Conservation (phyloP, 768 basidiomycete species). For the Suillus occidentalis region DNA sequence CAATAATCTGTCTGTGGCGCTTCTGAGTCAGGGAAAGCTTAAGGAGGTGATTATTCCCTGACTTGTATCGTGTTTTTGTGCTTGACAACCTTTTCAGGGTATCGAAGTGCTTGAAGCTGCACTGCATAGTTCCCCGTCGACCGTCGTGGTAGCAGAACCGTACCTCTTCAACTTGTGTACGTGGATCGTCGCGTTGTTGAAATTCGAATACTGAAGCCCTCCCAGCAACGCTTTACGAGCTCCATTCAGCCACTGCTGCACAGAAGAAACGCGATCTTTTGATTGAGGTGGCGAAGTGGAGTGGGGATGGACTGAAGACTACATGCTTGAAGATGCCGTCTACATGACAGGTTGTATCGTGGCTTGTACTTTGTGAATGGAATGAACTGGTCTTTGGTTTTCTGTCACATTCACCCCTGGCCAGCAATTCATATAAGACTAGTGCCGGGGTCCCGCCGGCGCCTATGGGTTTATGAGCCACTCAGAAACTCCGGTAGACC, state of each 20-base stretch:
- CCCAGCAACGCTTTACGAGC: conserved; percentile 79
- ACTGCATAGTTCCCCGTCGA: conserved; percentile 62
- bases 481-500: too few relatives aligned
- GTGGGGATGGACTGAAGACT: conserved; percentile 77
- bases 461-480: too few relatives aligned
- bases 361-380: background rate
- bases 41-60: conserved; percentile 52
- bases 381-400: background rate
- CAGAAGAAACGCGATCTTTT: conserved; percentile 78
- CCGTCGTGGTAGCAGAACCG: conserved; percentile 75
- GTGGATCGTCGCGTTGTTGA: conserved; percentile 22
- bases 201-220: background rate
- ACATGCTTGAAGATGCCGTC: conserved; percentile 79
- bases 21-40: conserved; percentile 69
- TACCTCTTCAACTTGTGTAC: conserved; percentile 84
- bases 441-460: too few relatives aligned
- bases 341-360: background rate
- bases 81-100: conserved; percentile 41
- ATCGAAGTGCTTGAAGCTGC: conserved; percentile 69
- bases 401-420: background rate
- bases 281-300: conserved; percentile 80
- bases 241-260: conserved; percentile 67
- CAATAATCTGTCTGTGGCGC: conserved; percentile 74
- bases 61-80: background rate
- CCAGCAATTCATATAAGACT: too few relatives aligned